phyloP scores from a whole-genome alignment of 176 grass and related monocot species.

The Puya raimondii region DNA sequence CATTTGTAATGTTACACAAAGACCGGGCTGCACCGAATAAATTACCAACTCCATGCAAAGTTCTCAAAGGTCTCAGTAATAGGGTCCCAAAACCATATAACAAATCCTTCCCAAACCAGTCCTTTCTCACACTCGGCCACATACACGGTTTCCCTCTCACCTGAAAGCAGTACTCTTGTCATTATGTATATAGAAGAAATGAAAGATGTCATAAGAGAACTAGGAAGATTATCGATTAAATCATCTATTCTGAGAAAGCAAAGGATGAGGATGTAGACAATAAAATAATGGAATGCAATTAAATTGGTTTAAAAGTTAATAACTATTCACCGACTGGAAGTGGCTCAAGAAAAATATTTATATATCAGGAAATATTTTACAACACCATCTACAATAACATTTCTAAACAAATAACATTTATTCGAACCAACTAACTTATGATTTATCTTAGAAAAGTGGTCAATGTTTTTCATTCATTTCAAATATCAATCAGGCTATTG shows the following conservation, averaged over 20 bases:
- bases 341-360: no score
- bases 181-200: not conserved
- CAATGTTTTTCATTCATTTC: not conserved
- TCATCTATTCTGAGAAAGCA: no score
- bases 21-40: conserved; percentile 53
- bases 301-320: no score
- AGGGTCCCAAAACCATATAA: conserved; percentile 62
- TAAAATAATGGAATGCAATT: no score
- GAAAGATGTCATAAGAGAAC: not conserved
- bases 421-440: not conserved
- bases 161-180: conserved; percentile 29
- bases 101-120: conserved; percentile 74
- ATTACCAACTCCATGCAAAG: conserved; percentile 55
- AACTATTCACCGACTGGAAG: no score
- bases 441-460: not conserved
- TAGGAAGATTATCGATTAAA: not conserved
- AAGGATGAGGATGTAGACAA: no score
- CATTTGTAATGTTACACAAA: conserved; percentile 69
- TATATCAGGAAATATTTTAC: no score
- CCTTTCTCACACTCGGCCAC: conserved; percentile 59
- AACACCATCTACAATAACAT: not conserved
- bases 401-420: not conserved
- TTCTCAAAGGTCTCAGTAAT: conserved; percentile 70
- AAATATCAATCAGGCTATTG: not conserved
- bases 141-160: conserved; percentile 49